Percentiles rank a stretch among this genome's conserved stretches.
phyloP scores from a whole-genome alignment of 2,329 filamentous ascomycete species.

The Trichoderma oligosporum region DNA sequence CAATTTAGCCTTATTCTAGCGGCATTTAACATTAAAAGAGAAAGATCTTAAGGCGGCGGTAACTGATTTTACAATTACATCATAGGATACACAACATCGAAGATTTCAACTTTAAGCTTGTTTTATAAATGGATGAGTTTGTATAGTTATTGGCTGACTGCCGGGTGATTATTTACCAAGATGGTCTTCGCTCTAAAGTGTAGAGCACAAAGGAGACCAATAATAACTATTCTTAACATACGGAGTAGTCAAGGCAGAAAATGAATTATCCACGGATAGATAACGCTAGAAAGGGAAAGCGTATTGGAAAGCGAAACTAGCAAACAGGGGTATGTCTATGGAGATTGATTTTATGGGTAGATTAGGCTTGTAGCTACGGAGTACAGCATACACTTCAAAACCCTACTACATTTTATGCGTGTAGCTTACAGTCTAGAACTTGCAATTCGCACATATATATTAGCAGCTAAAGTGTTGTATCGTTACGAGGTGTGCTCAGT shows the following conservation, averaged over 20 bases:
- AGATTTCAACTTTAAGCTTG: neutral
- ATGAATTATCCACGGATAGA: neutral
- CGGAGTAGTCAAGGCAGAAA: too few species aligned
- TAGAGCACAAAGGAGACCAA: neutral
- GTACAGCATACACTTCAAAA: too few species aligned
- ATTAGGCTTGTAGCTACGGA: too few species aligned
- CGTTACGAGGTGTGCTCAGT: too few species aligned
- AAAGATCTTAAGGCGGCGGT: neutral
- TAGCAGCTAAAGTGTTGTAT: too few species aligned
- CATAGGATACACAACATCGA: neutral
- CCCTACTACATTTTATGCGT: too few species aligned
- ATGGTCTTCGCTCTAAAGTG: neutral
- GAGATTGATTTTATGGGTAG: neutral
- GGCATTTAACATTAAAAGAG: neutral
- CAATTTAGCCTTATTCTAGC: neutral
- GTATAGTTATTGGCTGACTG: neutral
- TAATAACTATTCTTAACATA: neutral
- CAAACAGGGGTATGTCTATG: neutral
- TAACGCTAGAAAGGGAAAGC: neutral
- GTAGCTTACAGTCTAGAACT: too few species aligned
- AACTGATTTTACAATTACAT: neutral
- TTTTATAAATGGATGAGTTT: neutral
- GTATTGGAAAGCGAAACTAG: neutral
- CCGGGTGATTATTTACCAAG: neutral
- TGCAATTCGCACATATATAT: too few species aligned